Conservation (phyloP, 495 filamentous ascomycete genomes). For the Penicillium soppii region DNA sequence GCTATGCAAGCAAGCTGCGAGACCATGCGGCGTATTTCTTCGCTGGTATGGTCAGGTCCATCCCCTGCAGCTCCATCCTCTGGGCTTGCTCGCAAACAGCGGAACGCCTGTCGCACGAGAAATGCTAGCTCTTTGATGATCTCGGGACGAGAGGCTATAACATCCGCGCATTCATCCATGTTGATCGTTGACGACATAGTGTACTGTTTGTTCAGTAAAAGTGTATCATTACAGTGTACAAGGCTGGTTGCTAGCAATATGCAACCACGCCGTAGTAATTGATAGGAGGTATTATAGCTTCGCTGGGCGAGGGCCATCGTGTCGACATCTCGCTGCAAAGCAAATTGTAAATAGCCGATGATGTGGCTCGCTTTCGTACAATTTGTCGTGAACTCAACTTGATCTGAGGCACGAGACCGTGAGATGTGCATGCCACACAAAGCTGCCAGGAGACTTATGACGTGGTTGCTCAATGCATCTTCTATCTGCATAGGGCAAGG, state of each 20-base stretch:
- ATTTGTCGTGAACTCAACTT: conserved; percentile 6
- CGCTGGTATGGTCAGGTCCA: conserved; percentile 21
- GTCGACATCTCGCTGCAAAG: conserved; percentile 28
- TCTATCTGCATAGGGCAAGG: conserved; percentile 41
- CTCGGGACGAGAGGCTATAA: conserved; percentile 30
- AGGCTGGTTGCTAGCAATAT: conserved; percentile 36
- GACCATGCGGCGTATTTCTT: conserved; percentile 31
- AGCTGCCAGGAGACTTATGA: conserved; percentile 40
- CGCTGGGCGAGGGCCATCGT: conserved; percentile 1
- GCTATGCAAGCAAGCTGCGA: conserved; percentile 26
- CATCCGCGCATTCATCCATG: conserved; percentile 16
- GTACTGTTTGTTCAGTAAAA: conserved; percentile 4
- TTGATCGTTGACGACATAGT: conserved; percentile 1
- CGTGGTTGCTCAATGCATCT: conserved; percentile 45
- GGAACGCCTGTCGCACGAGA: conserved; percentile 37
- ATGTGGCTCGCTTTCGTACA: conserved; percentile 29
- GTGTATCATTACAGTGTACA: conserved; percentile 31
- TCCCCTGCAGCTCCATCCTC: conserved; percentile 22
- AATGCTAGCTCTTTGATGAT: conserved; percentile 38
- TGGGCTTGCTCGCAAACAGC: conserved; percentile 29
- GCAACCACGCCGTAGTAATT: conserved; percentile 37
- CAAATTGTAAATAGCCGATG: conserved; percentile 24
- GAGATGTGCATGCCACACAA: conserved; percentile 46
- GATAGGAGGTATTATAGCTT: conserved; percentile 17
- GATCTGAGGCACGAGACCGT: conserved; percentile 27